phyloP scores from a whole-genome alignment of 208 protist genomes.

The Sergeia podlipaevii region DNA sequence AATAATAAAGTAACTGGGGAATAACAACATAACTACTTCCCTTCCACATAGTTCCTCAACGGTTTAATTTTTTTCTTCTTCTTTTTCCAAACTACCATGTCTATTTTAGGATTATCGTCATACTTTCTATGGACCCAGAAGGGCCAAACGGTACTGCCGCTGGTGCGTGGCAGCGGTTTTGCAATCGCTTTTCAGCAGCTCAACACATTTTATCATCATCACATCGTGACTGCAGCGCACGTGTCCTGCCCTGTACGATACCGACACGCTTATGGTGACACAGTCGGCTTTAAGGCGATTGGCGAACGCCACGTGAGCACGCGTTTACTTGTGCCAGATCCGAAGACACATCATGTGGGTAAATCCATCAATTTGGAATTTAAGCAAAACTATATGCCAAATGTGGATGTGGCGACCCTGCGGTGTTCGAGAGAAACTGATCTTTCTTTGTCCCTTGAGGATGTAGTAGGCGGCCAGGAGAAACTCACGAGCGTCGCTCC shows the following conservation, averaged over 20 bases:
- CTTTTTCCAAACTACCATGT: constrained; percentile 32
- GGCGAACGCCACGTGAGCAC: constrained; percentile 85
- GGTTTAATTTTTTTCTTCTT: constrained; percentile 8
- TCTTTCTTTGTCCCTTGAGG: too few species aligned
- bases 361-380: constrained; percentile 60
- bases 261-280: constrained; percentile 61
- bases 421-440: constrained; percentile 38
- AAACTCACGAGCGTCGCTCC: constrained; percentile 27
- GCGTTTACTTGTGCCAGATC: constrained; percentile 45
- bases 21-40: too few species aligned
- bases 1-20: not conserved
- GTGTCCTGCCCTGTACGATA: constrained; percentile 77
- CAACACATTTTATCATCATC: constrained; percentile 72
- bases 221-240: constrained; percentile 81
- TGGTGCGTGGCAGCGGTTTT: constrained; percentile 85
- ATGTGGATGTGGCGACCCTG: constrained; percentile 69
- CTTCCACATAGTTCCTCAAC: too few species aligned
- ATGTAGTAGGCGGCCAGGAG: not conserved
- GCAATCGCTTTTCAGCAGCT: constrained; percentile 59
- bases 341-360: constrained; percentile 15
- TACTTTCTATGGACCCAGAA: constrained; percentile 91
- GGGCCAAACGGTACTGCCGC: constrained; percentile 72
- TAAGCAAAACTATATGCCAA: constrained; percentile 55
- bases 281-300: constrained; percentile 66
- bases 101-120: constrained; percentile 68